Evolutionary conservation across 495 filamentous ascomycete species (phyloP).

Genomic region (Neurospora discreta): DNA sequence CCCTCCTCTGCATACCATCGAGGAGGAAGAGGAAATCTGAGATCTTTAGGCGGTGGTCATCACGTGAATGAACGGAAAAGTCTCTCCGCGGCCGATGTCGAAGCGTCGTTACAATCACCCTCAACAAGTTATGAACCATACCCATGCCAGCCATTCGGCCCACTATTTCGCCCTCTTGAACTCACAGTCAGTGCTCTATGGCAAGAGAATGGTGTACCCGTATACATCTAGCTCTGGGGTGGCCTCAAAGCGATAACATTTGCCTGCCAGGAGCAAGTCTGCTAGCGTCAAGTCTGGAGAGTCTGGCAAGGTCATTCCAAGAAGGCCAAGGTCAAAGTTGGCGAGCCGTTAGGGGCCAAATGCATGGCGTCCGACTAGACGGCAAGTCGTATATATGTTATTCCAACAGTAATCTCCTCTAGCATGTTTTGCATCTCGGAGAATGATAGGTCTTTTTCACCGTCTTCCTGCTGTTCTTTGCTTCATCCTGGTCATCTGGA

Average conservation of each 20-base stretch:
- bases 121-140: not conserved
- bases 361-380: not conserved
- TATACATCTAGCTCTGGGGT: not conserved
- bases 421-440: not conserved
- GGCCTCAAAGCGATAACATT: not conserved
- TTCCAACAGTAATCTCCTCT: not conserved
- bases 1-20: not conserved
- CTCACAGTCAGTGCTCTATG: not conserved
- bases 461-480: not conserved
- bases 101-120: not conserved
- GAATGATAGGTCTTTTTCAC: too few species aligned
- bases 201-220: not conserved
- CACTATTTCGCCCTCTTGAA: not conserved
- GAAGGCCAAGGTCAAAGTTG: not conserved
- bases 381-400: not conserved
- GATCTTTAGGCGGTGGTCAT: not conserved
- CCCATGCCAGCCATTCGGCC: not conserved
- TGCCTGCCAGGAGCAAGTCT: not conserved
- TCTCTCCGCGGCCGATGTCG: not conserved
- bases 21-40: not conserved
- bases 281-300: not conserved
- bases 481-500: not conserved
- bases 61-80: not conserved
- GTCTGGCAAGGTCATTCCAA: not conserved
- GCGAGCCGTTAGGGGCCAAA: not conserved